Evolutionary conservation across 164 flowering plant species (phyloP).

Genomic region (Paratinospora sagittata): DNA sequence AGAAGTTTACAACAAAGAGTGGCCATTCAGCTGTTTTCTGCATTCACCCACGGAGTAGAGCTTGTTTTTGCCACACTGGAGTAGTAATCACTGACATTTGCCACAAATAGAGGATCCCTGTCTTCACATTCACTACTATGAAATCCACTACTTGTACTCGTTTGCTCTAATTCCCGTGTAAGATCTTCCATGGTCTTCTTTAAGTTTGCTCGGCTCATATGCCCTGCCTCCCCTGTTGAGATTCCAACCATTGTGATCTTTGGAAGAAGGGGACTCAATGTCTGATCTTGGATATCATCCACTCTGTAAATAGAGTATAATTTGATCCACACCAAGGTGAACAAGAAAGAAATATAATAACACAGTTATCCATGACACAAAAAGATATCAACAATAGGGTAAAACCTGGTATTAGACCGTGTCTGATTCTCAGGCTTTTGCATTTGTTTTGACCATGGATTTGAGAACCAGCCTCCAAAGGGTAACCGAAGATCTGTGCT

Average conservation of each 20-base stretch:
- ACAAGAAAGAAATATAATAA: neutral
- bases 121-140: slow-evolving; percentile 35
- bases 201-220: slow-evolving; percentile 60
- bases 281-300: slow-evolving; percentile 20
- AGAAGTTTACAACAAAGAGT: neutral
- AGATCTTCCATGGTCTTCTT: slow-evolving; percentile 84
- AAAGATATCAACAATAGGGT: neutral
- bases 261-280: slow-evolving; percentile 62
- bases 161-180: slow-evolving; percentile 60
- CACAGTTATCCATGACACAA: no score
- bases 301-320: slow-evolving; percentile 13
- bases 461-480: slow-evolving; percentile 52
- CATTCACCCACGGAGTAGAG: slow-evolving; percentile 48
- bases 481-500: slow-evolving; percentile 40
- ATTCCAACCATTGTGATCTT: slow-evolving; percentile 94
- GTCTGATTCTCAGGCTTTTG: slow-evolving; percentile 16
- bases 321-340: neutral
- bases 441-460: slow-evolving; percentile 39
- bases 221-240: slow-evolving; percentile 65
- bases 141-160: slow-evolving; percentile 26
- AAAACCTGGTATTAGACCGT: slow-evolving; percentile 15
- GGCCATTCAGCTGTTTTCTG: slow-evolving; percentile 18
- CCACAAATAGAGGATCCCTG: slow-evolving; percentile 91
- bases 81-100: slow-evolving; percentile 76
- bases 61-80: slow-evolving; percentile 44